A percentile compares a stretch with the other conserved stretches of the same genome.
phyloP scores from a whole-genome alignment of 495 filamentous ascomycete genomes.

The Aspergillus homomorphus region DNA sequence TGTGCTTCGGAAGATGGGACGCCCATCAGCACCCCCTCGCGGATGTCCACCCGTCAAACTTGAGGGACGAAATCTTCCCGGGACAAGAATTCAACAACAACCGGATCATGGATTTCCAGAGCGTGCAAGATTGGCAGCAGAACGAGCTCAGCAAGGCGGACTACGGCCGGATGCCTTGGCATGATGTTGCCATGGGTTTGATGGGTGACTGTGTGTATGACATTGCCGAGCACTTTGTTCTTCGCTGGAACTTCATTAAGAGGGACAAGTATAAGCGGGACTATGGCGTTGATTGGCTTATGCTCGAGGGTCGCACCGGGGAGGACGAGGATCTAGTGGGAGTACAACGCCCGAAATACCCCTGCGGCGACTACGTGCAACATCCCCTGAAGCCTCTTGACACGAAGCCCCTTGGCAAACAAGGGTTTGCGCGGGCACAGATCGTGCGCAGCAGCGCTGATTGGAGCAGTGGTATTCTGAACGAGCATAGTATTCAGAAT shows the following conservation, averaged over 20 bases:
- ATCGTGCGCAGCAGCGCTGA: slow-evolving; percentile 82
- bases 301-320: slow-evolving; percentile 73
- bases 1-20: slow-evolving; percentile 97
- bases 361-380: slow-evolving; percentile 79
- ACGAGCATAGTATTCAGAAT: slow-evolving; percentile 88
- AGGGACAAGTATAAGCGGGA: slow-evolving; percentile 96
- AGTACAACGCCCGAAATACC: slow-evolving; percentile 80
- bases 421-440: slow-evolving; percentile 77
- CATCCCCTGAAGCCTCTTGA: slow-evolving; percentile 70
- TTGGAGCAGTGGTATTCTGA: slow-evolving; percentile 92
- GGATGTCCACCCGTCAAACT: slow-evolving; percentile 80
- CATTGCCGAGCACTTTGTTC: slow-evolving; percentile 93
- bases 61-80: slow-evolving; percentile 85
- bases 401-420: slow-evolving; percentile 49
- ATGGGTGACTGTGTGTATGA: slow-evolving; percentile 88
- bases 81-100: slow-evolving; percentile 97
- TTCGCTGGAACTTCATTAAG: slow-evolving; percentile 96
- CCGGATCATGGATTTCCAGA: slow-evolving; percentile 92
- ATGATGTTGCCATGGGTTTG: slow-evolving; percentile 88
- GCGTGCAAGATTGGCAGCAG: slow-evolving; percentile 84
- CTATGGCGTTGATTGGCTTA: slow-evolving; percentile 74
- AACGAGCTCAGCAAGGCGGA: slow-evolving; percentile 92
- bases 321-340: slow-evolving; percentile 79
- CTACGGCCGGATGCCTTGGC: slow-evolving; percentile 96
- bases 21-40: slow-evolving; percentile 77